phyloP scores from a whole-genome alignment of 2,329 filamentous ascomycete species.

The Arthroderma sp. region DNA sequence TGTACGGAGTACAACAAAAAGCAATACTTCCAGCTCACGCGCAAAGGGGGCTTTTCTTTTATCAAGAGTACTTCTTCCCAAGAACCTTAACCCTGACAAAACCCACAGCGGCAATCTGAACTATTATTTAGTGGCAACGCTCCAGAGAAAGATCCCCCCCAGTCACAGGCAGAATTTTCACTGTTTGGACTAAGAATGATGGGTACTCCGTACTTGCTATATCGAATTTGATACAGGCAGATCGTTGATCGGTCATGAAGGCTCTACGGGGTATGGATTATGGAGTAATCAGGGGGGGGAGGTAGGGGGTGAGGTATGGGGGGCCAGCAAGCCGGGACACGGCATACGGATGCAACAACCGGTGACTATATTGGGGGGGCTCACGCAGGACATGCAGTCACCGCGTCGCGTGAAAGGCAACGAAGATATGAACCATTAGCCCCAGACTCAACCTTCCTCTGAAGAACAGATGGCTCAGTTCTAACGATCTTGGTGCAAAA shows the following conservation, averaged over 20 bases:
- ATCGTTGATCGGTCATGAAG: background rate
- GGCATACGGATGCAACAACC: background rate
- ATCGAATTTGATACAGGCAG: background rate
- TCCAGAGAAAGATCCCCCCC: background rate
- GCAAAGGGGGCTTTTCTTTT: background rate
- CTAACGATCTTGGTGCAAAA: background rate
- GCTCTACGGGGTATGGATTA: no score
- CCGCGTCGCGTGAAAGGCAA: background rate
- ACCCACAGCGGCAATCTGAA: background rate
- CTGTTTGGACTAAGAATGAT: background rate
- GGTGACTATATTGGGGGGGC: background rate
- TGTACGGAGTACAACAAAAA: background rate
- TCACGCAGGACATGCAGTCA: background rate
- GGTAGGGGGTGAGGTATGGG: no score
- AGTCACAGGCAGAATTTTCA: background rate
- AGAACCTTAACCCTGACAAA: background rate
- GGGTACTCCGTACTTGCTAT: background rate
- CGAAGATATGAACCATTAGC: background rate
- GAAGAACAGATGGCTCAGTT: no score
- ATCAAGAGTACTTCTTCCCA: background rate
- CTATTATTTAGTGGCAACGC: conserved; percentile 1
- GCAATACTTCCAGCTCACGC: background rate
- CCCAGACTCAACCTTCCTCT: background rate
- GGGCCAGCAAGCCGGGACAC: no score
- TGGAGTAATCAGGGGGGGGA: background rate